Percentiles rank a stretch among this genome's conserved stretches.
These are phyloP conservation scores for Tylopilus felleus DNA, from an alignment of 768 basidiomycete species.

Conservation along the genomic window DNA sequence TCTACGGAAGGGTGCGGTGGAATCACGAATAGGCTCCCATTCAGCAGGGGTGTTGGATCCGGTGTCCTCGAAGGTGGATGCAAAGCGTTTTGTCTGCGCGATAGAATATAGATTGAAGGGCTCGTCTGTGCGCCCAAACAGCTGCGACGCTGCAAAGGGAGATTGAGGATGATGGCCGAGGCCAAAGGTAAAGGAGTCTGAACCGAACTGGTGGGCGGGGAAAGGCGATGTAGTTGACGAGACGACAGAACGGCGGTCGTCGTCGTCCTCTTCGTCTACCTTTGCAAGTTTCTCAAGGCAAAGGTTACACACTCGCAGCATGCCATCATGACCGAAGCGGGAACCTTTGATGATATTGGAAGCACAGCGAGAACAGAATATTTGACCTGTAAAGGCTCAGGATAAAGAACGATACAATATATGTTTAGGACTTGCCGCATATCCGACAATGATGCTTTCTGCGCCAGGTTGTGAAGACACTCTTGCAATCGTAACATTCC, in stretches of 20 bases:
- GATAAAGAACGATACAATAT: neutral
- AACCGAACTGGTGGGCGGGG: constrained; percentile 73
- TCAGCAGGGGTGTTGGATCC: constrained; percentile 47
- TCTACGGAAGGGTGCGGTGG: constrained; percentile 72
- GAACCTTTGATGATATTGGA: constrained; percentile 94
- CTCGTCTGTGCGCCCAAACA: constrained; percentile 76
- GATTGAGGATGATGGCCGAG: constrained; percentile 67
- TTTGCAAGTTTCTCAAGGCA: constrained; percentile 91
- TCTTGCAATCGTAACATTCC: constrained; percentile 95
- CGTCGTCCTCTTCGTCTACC: constrained; percentile 87
- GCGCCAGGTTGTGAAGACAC: constrained; percentile 90
- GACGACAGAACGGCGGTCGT: constrained; percentile 76
- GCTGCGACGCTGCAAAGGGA: constrained; percentile 82
- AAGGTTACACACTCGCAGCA: constrained; percentile 92
- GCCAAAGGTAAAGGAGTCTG: constrained; percentile 37
- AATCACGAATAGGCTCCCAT: constrained; percentile 50
- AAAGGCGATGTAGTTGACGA: constrained; percentile 70
- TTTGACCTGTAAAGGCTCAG: constrained; percentile 63
- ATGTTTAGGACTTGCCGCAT: constrained; percentile 58
- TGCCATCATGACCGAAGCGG: constrained; percentile 92
- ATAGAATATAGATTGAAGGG: constrained; percentile 81
- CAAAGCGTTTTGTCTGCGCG: constrained; percentile 62
- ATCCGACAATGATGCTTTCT: constrained; percentile 98
- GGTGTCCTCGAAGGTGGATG: constrained; percentile 53
- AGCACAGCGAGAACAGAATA: constrained; percentile 96